Base-by-base conservation (phyloP, 352 stramenopile genomes). In the Pythium phragmiticola region DNA sequence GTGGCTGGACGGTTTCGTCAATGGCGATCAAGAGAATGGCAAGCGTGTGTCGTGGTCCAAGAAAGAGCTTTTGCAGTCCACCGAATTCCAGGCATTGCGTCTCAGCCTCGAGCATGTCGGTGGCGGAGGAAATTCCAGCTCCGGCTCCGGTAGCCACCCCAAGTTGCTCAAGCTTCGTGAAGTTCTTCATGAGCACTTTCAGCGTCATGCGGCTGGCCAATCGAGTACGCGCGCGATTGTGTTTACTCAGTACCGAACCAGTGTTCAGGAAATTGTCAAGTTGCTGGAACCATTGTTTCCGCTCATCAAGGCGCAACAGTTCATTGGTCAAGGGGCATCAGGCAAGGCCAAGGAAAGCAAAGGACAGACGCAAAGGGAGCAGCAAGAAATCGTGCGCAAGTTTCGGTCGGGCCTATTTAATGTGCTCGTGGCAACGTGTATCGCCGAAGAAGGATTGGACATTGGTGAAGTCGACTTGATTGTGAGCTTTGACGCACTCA, bases 231-330 rank as follows among this genome's bases (percentile, higher is more conserved):
- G 96, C 12, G 96, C 89, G 5, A 99, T 99, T 60, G 95, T 99
- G 4, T 99, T 99, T 72, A 98, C 96, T 7, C 93, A 99, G 64
- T 98, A 95, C 69, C 86, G 98, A 62, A 88, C 90, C 43, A 98
- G 88, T 58, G 97, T 99, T 2, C 77, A 72, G 6, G 95, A 98
- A 66, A 98, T 99, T 61, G 88, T 98, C 2, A 69, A 67, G 6
- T 67, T 96, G 21, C 63, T 98, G 14, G 66, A 71, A 2, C 72
- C 77, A 14, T 70, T 93, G 17, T 64, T 80, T 19, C 84, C 79
- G 33, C 69, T 96, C n/a, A 60, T 99, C 23, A 92, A 94, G 69
- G 86, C 90, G 0, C 82, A 96, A 53, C 82, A 89, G 42, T 99
- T 99, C 70, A 89, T 99, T 48, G 96, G 97, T 1, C 89, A 99